Conservation (phyloP, 768 basidiomycete species). For the Russula foetens region DNA sequence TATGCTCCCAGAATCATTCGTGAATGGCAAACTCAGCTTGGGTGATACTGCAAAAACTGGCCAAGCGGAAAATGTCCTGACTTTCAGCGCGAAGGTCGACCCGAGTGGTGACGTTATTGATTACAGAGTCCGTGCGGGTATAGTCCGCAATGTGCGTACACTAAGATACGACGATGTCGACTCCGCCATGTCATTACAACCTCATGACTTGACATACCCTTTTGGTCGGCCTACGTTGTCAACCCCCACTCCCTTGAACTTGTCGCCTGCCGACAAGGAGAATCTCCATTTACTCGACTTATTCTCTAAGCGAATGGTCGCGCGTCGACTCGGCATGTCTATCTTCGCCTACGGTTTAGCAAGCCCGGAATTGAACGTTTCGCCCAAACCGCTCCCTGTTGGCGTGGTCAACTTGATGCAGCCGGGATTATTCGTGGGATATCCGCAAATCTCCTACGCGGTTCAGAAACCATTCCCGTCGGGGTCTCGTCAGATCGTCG, state of each 20-base stretch:
- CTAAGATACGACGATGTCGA: slow-evolving; percentile 68
- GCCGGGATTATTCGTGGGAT: slow-evolving; percentile 34
- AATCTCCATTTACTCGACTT: slow-evolving; percentile 29
- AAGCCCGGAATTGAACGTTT: slow-evolving; percentile 21
- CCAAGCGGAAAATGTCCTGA: slow-evolving; percentile 50
- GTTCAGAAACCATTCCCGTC: slow-evolving; percentile 28
- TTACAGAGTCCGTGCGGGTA: slow-evolving; percentile 57
- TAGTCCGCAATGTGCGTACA: slow-evolving; percentile 59
- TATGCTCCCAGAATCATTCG: slow-evolving; percentile 61
- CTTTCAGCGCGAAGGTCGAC: slow-evolving; percentile 72
- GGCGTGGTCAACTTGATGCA: slow-evolving; percentile 6
- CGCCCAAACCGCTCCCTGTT: slow-evolving; percentile 20
- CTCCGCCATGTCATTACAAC: slow-evolving; percentile 31
- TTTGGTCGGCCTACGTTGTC: slow-evolving; percentile 31
- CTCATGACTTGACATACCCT: slow-evolving; percentile 29
- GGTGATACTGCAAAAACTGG: slow-evolving; percentile 30
- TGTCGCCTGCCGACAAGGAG: slow-evolving; percentile 13
- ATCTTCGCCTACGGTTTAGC: not conserved
- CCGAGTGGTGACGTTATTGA: slow-evolving; percentile 58
- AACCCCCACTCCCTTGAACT: not conserved
- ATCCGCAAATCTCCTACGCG: slow-evolving; percentile 42
- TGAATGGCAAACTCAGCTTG: slow-evolving; percentile 44
- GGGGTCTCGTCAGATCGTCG: slow-evolving; percentile 51
- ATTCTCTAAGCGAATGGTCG: slow-evolving; percentile 13
- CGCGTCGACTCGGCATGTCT: not conserved